phyloP scores from a whole-genome alignment of 2,329 filamentous ascomycete species.

The Pseudogymnoascus sp. region DNA sequence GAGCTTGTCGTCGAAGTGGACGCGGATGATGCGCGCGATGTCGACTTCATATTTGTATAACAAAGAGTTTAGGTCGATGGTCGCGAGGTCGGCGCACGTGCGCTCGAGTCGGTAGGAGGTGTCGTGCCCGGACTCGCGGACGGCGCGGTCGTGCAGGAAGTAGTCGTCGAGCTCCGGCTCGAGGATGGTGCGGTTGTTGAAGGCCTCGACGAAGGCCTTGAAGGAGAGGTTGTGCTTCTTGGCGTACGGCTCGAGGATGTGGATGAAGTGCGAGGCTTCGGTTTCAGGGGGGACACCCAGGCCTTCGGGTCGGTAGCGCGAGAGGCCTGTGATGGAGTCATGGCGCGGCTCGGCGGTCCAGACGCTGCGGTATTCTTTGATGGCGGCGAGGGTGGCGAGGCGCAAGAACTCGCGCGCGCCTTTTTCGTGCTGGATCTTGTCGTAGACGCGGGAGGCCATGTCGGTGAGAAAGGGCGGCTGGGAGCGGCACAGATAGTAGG shows the following conservation, averaged over 20 bases:
- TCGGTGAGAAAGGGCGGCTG: slow-evolving; percentile 96
- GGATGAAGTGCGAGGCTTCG: slow-evolving; percentile 42
- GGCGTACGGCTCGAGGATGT: slow-evolving; percentile 28
- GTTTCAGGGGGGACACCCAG: slow-evolving; percentile 44
- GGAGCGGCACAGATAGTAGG: slow-evolving; percentile 89
- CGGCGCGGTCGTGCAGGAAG: slow-evolving; percentile 90
- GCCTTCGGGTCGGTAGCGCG: slow-evolving; percentile 40
- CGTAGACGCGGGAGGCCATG: slow-evolving; percentile 90
- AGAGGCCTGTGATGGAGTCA: slow-evolving; percentile 38
- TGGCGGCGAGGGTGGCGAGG: slow-evolving; percentile 74
- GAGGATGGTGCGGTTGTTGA: slow-evolving; percentile 66
- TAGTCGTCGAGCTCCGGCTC: slow-evolving; percentile 92
- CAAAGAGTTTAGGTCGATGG: slow-evolving; percentile 87
- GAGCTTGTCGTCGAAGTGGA: slow-evolving; percentile 73
- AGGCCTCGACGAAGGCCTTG: slow-evolving; percentile 76
- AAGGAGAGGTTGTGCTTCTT: slow-evolving; percentile 67
- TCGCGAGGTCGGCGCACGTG: slow-evolving; percentile 79
- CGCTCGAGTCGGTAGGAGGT: slow-evolving; percentile 89
- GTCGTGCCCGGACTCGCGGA: slow-evolving; percentile 93
- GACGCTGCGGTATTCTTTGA: slow-evolving; percentile 54
- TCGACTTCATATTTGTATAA: slow-evolving; percentile 97
- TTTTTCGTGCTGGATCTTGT: slow-evolving; percentile 81
- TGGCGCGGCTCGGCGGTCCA: slow-evolving; percentile 30
- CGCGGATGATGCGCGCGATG: slow-evolving; percentile 78
- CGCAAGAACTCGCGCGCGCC: slow-evolving; percentile 74